Evolutionary conservation across 345 rosid species (phyloP).

Genomic region (Durio zibethinus): DNA sequence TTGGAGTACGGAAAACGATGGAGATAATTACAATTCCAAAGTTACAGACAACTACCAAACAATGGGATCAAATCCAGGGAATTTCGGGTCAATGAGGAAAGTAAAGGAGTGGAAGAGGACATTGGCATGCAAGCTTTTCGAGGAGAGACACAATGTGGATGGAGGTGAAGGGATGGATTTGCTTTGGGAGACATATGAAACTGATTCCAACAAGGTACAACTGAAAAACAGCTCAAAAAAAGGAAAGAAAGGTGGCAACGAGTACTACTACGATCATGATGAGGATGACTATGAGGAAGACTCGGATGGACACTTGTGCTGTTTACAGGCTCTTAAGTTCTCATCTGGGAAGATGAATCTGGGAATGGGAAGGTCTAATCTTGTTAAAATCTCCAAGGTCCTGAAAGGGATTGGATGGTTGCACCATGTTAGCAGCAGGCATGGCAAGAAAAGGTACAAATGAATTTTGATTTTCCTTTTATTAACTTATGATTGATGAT

Average conservation of each 20-base stretch:
- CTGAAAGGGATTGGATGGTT: constrained; percentile 73
- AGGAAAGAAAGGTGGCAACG: constrained; percentile 32
- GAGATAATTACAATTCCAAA: constrained; percentile 12
- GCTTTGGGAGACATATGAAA: constrained; percentile 91
- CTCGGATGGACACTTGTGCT: constrained; percentile 56
- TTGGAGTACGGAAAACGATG: constrained; percentile 18
- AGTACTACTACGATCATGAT: constrained; percentile 17
- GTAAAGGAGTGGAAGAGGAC: constrained; percentile 98
- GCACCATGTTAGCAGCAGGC: constrained; percentile 53
- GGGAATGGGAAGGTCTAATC: constrained; percentile 83
- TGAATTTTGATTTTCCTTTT: background rate
- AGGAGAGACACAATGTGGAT: constrained; percentile 65
- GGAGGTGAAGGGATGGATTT: constrained; percentile 80
- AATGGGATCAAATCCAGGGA: constrained; percentile 33
- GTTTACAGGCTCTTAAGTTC: constrained; percentile 85
- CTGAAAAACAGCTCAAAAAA: constrained; percentile 28
- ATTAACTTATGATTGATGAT: constrained; percentile 12
- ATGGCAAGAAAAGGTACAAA: constrained; percentile 42
- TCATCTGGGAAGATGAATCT: constrained; percentile 89
- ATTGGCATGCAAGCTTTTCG: constrained; percentile 85
- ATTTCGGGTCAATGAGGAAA: constrained; percentile 78
- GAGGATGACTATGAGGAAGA: constrained; percentile 56
- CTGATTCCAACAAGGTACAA: constrained; percentile 34
- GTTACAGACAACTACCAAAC: background rate
- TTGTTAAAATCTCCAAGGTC: constrained; percentile 65